Base-by-base conservation (phyloP, 495 filamentous ascomycete species). In the Lasiosphaeria miniovina region DNA sequence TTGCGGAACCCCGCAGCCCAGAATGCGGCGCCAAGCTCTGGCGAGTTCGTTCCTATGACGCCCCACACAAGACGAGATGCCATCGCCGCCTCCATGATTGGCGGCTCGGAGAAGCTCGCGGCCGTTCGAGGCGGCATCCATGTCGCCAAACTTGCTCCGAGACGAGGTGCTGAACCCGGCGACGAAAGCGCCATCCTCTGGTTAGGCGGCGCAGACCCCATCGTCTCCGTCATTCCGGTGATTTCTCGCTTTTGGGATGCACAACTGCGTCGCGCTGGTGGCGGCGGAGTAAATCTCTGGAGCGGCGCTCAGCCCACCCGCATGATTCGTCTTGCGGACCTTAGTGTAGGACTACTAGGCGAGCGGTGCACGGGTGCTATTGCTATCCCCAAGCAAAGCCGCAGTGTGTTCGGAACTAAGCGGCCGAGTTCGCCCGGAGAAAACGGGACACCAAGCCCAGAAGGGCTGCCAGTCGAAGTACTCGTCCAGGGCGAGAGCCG, bases 11-110 rank as follows among this genome's bases (percentile, higher is more conserved):
- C 71, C 41, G 66, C 76, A 68, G 58, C 76, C 61, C 75, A 84
- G 5, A 84, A 80, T 61, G 65, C 71, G 3, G 46, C 56, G 8
- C 62, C 71, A 4, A 69, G 65, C 5, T 59, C 62, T 1, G 60
- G 62, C 12, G 75, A 78, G 31, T 87, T 96, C 53, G 88, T 86
- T 1, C 91, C 91, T 0, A 90, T 92, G 87, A 95, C 91, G 6
- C 91, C 91, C 3, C 86, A 89, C 38, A 91, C 91, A 3, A 81
- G 90, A 54, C 86, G 86, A 50, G 76, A 79, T 50, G 75, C 75
- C 31, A 63, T 75, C 1, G 65, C 61, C 36, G 61, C 64, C 3
- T 62, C 66, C 52, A 69, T 68, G 10, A 57, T 62, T 1, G 60
- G 68, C 51, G 70, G 76, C 15, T 62, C 71, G 5, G 71, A 75